Base-by-base conservation (phyloP, 306 rosid genomes). In the Alnus glutinosa region DNA sequence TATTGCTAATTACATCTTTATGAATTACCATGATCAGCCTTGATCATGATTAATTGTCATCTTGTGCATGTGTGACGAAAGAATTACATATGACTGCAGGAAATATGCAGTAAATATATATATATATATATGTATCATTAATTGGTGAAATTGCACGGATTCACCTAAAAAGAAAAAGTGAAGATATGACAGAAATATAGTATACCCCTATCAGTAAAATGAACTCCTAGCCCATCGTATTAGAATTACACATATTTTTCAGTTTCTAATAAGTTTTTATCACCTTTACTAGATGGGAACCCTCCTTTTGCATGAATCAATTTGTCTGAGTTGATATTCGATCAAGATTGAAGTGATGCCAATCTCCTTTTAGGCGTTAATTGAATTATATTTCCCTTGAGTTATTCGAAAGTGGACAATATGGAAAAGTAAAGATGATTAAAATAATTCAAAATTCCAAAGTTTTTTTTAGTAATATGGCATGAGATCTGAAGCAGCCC, bases 261-360 rank as follows among this genome's bases (percentile, higher is more conserved):
- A 19, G 28, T 19, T 57, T 16, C 23, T n/a, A 16, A 0, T 0
- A 0, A 55, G 18, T 55, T 19, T 58, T 9, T 9, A 58, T 23
- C 28, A 42, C 5, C 5, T 8, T 37, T 39, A 42, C 51, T 39
- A 0, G 34, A 67, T 39, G 42, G 5, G 32, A 67, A 67, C 9
- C 39, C 34, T 42, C 51, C 18, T 42, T 42, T 18, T 7, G 72
- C 42, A 42, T 44, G 34, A 39, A 34, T 39, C 13, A 67, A 42
- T 42, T 37, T 67, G 5, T 39, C 34, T 16, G 50, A 42, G 7
- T 67, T 67, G 72, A 67, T 67, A 42, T 67, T 67, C 72, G 34
- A 16, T 42, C 50, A 67, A 18, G 70, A 67, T 42, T 67, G 72
- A 68, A 68, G 51, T 68, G 72, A 68, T 68, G 51, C 72, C 72